Base-by-base conservation (phyloP, 225 moss, liverwort and hornwort genomes). In the Marchantia paleacea region DNA sequence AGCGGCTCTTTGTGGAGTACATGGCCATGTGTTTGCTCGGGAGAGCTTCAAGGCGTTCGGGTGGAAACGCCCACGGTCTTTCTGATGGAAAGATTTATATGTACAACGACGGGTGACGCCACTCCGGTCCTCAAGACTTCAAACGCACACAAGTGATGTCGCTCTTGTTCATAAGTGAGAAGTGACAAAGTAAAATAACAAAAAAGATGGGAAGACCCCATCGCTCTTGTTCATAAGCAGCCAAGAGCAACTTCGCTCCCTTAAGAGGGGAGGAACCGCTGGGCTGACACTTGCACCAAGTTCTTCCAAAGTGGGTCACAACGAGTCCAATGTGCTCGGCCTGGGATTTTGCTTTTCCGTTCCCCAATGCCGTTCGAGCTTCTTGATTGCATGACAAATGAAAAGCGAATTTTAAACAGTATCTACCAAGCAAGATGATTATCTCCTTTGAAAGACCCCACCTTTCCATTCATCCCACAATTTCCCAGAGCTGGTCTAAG, bases 11-110 rank as follows among this genome's bases (percentile, higher is more conserved):
- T 65, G 65, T 5, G 25, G 22, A 26, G n/a, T 65, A 24, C 57
- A 57, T 57, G 26, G 65, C 25, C 65, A 65, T 65, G 65, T 65
- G 65, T 65, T 65, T 65, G 65, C n/a, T 65, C 22, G n/a, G 11
- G 65, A 20, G 65, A 65, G 25, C 24, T 65, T 25, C n/a, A 65
- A 65, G 65, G 58, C 20, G 16, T 58, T 14, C 20, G 58, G 58
- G 58, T 58, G 58, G 58, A 58, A 20, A 4, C 58, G 55, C 11
- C 13, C 16, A 16, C 55, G 58, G 18, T 19, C 58, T 58, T 58
- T 15, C 58, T 12, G 58, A 20, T 58, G 58, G 58, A 39, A 58
- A 58, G 58, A 58, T 58, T 14, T 16, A 6, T 20, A 19, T 58
- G 58, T 20, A 18, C 16, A 55, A 55, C 55, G 55, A 1, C 13